Evolutionary conservation across 371 early-diverging fungal species (phyloP), one percentile per base, ranked within the genome.

Genomic region (Mortierella sp.): DNA sequence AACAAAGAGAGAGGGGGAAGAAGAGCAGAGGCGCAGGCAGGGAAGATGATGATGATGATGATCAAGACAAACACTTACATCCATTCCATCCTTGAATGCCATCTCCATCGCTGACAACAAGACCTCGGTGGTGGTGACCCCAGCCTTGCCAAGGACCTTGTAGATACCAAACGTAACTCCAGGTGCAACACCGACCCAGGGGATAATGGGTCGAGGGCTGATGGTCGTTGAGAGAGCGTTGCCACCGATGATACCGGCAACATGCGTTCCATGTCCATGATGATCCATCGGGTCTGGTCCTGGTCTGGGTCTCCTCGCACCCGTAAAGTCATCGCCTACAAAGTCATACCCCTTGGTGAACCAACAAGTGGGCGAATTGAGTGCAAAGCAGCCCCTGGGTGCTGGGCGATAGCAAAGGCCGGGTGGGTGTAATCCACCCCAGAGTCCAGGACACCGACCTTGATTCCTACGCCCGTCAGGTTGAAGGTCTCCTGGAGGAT

Each of bases 101-200:
- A 66, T 52, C 77, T 89, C 88, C 86, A 94, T 82, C 34, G 93
- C 95, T 29, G 80, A 71, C 37, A 93, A 85, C 22, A 95, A 88
- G n/a, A 92, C 79, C 58, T 93, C 94, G 68, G 86, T 86, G 6
- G 85, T 84, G n/a, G 92, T 84, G 70, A 72, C 65, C 6, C 90
- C 93, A 0, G 73, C 71, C 79, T 94, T 94, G 31, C 92, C 92
- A 74, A 94, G 92, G n/a, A 91, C 85, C 68, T 90, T 87, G 76
- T 92, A 93, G 13, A 86, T 88, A 19, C 91, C 92, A 37, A 91
- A 81, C 13, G 87, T 89, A 50, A 87, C 91, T 24, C 88, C 88
- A 19, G 91, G 91, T 7, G 91, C 93, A 7, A 93, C 93, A 52
- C 93, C 93, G 11, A 73, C 76, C 70, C 92, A 88, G 34, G 84